phyloP scores from a whole-genome alignment of 2,329 filamentous ascomycete genomes.

The Hypoxylon sp. region DNA sequence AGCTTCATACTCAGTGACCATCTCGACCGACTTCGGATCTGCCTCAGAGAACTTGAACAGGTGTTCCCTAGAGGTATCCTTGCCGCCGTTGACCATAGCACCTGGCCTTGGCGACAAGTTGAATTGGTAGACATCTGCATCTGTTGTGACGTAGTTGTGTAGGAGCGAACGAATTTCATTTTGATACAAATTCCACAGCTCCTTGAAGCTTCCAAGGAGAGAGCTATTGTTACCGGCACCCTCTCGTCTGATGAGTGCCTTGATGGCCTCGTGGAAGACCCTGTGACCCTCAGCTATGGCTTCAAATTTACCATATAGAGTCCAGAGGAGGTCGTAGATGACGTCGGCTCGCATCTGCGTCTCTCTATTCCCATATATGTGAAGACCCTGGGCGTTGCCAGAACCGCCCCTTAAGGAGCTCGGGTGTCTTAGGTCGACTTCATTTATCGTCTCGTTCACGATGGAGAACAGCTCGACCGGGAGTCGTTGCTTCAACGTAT shows the following conservation, averaged over 20 bases:
- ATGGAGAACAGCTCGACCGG: slow-evolving; percentile 94
- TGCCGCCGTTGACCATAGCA: slow-evolving; percentile 54
- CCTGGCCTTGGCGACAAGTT: slow-evolving; percentile 62
- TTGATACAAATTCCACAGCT: slow-evolving; percentile 97
- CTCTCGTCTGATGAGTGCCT: slow-evolving; percentile 84
- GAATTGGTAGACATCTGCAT: slow-evolving; percentile 77
- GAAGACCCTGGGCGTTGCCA: slow-evolving; percentile 62
- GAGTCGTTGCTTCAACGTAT: slow-evolving; percentile 89
- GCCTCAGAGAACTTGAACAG: slow-evolving; percentile 89
- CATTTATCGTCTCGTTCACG: slow-evolving; percentile 92
- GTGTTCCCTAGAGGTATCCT: slow-evolving; percentile 63
- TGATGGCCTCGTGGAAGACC: slow-evolving; percentile 90
- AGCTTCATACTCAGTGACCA: slow-evolving; percentile 86
- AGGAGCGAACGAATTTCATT: slow-evolving; percentile 95
- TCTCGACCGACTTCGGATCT: slow-evolving; percentile 79
- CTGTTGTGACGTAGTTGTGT: slow-evolving; percentile 95
- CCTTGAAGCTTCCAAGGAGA: slow-evolving; percentile 88
- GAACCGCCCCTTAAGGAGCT: slow-evolving; percentile 71
- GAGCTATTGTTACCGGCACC: slow-evolving; percentile 69
- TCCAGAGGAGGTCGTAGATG: slow-evolving; percentile 90
- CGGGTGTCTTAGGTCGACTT: slow-evolving; percentile 93
- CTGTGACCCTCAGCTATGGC: slow-evolving; percentile 96
- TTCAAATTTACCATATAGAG: slow-evolving; percentile 94
- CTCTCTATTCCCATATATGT: slow-evolving; percentile 72
- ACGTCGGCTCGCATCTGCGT: slow-evolving; percentile 83